Evolutionary conservation across 1,284 basidiomycete genomes (phyloP).

Genomic region (Sanghuangporus weigelae): DNA sequence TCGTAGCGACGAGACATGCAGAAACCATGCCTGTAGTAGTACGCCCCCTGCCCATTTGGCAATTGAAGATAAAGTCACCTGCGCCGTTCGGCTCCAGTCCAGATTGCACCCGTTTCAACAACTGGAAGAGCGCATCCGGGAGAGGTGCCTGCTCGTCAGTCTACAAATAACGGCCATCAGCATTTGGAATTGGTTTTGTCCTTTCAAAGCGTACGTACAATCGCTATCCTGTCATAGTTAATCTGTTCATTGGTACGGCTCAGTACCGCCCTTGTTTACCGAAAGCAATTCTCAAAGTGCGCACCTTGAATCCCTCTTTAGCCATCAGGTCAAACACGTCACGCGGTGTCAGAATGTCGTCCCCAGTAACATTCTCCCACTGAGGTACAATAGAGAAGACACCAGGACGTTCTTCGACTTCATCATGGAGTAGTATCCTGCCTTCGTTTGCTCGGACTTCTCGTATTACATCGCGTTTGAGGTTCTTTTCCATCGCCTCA

Average conservation of each 20-base stretch:
- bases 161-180: constrained; percentile 33
- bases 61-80: constrained; percentile 83
- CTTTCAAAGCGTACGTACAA: constrained; percentile 56
- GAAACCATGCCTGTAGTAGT: constrained; percentile 94
- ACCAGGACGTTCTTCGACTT: constrained; percentile 90
- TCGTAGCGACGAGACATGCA: constrained; percentile 82
- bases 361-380: constrained; percentile 83
- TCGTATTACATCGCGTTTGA: constrained; percentile 86
- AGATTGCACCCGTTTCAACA: constrained; percentile 68
- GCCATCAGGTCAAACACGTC: constrained; percentile 77
- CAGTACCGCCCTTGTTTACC: background rate
- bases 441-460: constrained; percentile 77
- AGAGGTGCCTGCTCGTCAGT: constrained; percentile 96
- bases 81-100: constrained; percentile 50
- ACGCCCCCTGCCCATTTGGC: constrained; percentile 80
- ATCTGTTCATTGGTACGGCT: constrained; percentile 44
- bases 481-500: constrained; percentile 86
- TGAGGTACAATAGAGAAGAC: constrained; percentile 83
- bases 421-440: constrained; percentile 90
- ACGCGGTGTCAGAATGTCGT: constrained; percentile 90
- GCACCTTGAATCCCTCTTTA: constrained; percentile 72
- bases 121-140: constrained; percentile 75
- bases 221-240: constrained; percentile 83
- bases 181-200: background rate
- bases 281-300: constrained; percentile 13